Conservation (phyloP, 805 yeast genomes). For the Lipomyces yamadae region DNA sequence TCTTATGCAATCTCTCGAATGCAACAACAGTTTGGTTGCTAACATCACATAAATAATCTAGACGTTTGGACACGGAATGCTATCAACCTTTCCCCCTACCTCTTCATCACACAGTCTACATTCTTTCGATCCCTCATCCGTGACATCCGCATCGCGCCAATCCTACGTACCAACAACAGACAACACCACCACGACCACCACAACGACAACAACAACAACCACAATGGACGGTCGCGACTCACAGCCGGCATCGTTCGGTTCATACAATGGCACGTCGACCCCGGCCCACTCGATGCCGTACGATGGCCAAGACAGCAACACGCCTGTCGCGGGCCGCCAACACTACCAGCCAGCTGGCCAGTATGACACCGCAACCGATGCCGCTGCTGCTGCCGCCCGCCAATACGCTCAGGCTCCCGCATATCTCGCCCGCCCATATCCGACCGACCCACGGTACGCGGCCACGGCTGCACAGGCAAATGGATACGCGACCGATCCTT, state of each 20-base stretch:
- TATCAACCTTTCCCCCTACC: slow-evolving; percentile 15
- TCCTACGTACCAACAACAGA: not conserved
- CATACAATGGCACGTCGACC: slow-evolving; percentile 15
- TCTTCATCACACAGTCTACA: slow-evolving; percentile 3
- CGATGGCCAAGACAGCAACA: slow-evolving; percentile 20
- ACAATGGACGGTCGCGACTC: slow-evolving; percentile 33
- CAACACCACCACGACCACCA: not conserved
- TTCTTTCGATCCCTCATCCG: not conserved
- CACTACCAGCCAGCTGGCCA: slow-evolving; percentile 16
- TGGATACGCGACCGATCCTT: slow-evolving; percentile 20
- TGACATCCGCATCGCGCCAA: slow-evolving; percentile 4
- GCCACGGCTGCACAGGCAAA: slow-evolving; percentile 14
- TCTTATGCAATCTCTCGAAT: not conserved
- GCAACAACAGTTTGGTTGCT: not conserved
- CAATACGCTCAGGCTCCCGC: slow-evolving; percentile 24
- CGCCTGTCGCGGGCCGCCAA: slow-evolving; percentile 22
- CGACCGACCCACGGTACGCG: slow-evolving; percentile 27
- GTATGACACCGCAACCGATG: slow-evolving; percentile 18
- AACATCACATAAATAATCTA: not conserved
- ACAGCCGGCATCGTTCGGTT: slow-evolving; percentile 25
- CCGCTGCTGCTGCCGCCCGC: slow-evolving; percentile 11
- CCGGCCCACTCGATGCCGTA: slow-evolving; percentile 25
- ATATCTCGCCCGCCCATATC: slow-evolving; percentile 16
- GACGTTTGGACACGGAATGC: slow-evolving; percentile 14
- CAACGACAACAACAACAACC: not conserved